Evolutionary conservation across 2,329 filamentous ascomycete genomes (phyloP), one percentile per base, ranked within the genome.

Genomic region (Xylariaceae sp.): DNA sequence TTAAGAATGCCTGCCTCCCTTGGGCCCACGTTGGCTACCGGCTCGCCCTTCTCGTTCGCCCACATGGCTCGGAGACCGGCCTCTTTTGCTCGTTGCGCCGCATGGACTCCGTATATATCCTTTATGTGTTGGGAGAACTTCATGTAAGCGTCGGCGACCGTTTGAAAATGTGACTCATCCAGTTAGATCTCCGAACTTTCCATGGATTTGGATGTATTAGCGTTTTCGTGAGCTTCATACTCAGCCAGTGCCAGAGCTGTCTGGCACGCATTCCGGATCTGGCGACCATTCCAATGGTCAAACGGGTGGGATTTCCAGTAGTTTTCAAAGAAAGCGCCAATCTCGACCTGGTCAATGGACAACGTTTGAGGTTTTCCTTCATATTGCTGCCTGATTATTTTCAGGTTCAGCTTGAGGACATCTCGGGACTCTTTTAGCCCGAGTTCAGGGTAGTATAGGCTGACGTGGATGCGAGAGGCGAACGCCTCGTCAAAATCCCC

Each of bases 181-280:
- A 31, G 29, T 7, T 17, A 15, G 29, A 31, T 15, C 29, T 15
- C 11, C 14, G 5, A 7, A 15, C 11, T 17, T 17, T 4, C 3
- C 7, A 6, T 17, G 7, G 17, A 11, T n/a, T 5, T 13, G n/a
- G 12, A n/a, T n/a, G 11, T 32, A 16, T 32, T 15, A 6, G 13
- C 19, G 1, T 28, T 15, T 3, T 47, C 40, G 1, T 54, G 49
- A 9, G 52, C 53, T 21, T 53, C 48, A 18, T 50, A 51, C 29
- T 54, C 43, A 1, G 52, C 47, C 3, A 55, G 32, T 0, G 50
- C 50, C 2, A 50, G 16, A 4, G 52, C 53, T 1, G 46, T 52
- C n/a, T 54, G 52, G 31, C 45, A 54, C 3, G 48, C 49, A 24
- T 56, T 56, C 8, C 53, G 49, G 18, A 56, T 54, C 29, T 55